These are phyloP conservation scores for Syzygium aqueum DNA, from an alignment of 345 rosid species.

Conservation along the genomic window DNA sequence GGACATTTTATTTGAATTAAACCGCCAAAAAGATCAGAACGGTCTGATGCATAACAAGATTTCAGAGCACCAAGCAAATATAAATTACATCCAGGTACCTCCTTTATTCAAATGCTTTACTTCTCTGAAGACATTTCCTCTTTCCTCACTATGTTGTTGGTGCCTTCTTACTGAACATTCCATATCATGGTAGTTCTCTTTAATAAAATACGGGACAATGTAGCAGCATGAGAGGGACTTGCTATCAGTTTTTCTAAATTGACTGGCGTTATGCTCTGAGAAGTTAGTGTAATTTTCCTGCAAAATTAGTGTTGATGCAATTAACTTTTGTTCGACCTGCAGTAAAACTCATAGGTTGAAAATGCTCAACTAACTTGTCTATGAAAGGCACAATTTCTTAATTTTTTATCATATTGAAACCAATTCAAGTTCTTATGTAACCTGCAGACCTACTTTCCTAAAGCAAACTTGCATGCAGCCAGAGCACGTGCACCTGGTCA, in stretches of 20 bases:
- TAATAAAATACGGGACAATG: not conserved
- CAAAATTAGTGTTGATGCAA: not conserved
- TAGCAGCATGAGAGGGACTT: not conserved
- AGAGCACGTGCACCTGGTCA: not conserved
- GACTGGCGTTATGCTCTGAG: not conserved
- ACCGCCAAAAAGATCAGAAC: conserved; percentile 47
- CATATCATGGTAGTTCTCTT: not conserved
- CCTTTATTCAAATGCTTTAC: conserved; percentile 7
- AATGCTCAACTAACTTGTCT: not conserved
- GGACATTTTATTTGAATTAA: conserved; percentile 38
- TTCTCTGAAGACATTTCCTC: not conserved
- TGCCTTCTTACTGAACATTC: not conserved
- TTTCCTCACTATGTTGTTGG: not conserved
- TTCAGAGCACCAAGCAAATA: conserved; percentile 36
- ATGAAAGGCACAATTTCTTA: not conserved
- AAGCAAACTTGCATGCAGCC: not conserved
- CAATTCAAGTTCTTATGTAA: not conserved
- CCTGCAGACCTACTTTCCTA: not conserved
- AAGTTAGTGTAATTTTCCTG: not conserved
- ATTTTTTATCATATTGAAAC: not conserved
- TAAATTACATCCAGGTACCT: conserved; percentile 44
- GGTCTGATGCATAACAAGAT: conserved; percentile 36
- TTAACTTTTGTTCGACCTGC: not conserved
- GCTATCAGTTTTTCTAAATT: not conserved
- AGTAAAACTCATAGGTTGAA: not conserved